Percentiles rank a stretch among this genome's conserved stretches.
These are phyloP conservation scores for Alternaria ethzedia DNA, from an alignment of 2,329 filamentous ascomycete genomes.

Conservation along the genomic window DNA sequence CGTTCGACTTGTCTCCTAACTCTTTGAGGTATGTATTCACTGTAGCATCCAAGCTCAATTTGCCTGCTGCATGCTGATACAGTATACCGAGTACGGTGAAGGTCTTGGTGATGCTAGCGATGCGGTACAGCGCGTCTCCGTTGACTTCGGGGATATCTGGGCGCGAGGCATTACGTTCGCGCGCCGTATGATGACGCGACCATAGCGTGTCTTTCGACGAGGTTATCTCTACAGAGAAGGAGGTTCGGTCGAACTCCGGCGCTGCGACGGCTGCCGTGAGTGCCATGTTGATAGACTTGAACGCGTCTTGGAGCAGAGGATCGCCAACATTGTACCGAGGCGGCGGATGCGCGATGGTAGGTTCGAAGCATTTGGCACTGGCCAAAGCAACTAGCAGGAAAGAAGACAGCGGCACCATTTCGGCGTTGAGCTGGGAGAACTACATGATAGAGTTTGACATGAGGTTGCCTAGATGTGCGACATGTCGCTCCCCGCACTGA, in stretches of 20 bases:
- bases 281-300: constrained; percentile 34
- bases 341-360: constrained; percentile 48
- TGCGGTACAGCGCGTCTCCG: constrained; percentile 50
- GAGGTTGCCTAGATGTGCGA: background rate
- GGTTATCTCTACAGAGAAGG: constrained; percentile 51
- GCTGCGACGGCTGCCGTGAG: constrained; percentile 33
- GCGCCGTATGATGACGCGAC: constrained; percentile 49
- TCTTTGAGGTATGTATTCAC: constrained; percentile 44
- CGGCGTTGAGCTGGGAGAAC: constrained; percentile 4
- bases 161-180: constrained; percentile 43
- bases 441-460: constrained; percentile 5
- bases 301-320: constrained; percentile 37
- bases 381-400: constrained; percentile 18
- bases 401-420: constrained; percentile 16
- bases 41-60: constrained; percentile 44
- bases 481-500: background rate
- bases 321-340: constrained; percentile 39
- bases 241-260: constrained; percentile 42
- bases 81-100: constrained; percentile 45
- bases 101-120: constrained; percentile 47
- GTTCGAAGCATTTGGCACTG: constrained; percentile 44
- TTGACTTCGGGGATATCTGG: constrained; percentile 47
- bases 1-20: constrained; percentile 35
- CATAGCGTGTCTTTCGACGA: constrained; percentile 48
- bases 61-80: constrained; percentile 41